Evolutionary conservation across 2,329 filamentous ascomycete species (phyloP), one percentile per base, ranked within the genome.

Genomic region (Epichloe bromicola): DNA sequence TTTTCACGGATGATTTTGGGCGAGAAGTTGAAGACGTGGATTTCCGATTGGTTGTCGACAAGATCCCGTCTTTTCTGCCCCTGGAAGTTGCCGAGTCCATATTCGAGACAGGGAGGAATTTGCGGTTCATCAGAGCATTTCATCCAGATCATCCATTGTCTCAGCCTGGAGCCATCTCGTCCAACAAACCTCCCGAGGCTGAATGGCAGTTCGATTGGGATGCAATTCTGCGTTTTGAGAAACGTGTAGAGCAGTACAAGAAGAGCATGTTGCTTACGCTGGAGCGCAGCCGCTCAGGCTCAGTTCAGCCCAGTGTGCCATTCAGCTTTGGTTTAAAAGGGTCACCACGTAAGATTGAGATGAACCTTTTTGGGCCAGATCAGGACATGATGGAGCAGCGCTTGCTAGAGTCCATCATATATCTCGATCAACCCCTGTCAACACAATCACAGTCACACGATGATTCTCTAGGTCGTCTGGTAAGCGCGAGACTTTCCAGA

Each of bases 61-160:
- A 78, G 55, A 80, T 93, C 67, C 87, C 87, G 0, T 71, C 74
- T 2, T 93, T 93, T 57, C 73, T 94, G 43, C 76, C 82, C 0
- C 64, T 71, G 5, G 86, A 93, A 52, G 77, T 90, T 56, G 82
- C 80, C 3, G 74, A 78, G 48, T 70, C 74, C 5, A 79, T 93
- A n/a, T 90, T 91, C 56, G 87, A 94, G 62, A 85, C 83, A 3
- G 88, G 87, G 4, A 79, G 78, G 58, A 91, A 85, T 61, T 67
- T 95, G 46, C 79, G 85, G 7, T 81, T 93, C 50, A 72, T 95
- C 46, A 78, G 81, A 57, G 70, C 72, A 20, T 80, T 85, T 57
- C 85, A 93, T 61, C 77, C 86, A 5, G 72, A 81, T 2, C 86
- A 94, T 61, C 80, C 83, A 0, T 69, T 93, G 41, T 76, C 79